These are phyloP conservation scores for Dactylellina leptospora DNA, from an alignment of 2,329 filamentous ascomycete genomes.

Conservation along the genomic window DNA sequence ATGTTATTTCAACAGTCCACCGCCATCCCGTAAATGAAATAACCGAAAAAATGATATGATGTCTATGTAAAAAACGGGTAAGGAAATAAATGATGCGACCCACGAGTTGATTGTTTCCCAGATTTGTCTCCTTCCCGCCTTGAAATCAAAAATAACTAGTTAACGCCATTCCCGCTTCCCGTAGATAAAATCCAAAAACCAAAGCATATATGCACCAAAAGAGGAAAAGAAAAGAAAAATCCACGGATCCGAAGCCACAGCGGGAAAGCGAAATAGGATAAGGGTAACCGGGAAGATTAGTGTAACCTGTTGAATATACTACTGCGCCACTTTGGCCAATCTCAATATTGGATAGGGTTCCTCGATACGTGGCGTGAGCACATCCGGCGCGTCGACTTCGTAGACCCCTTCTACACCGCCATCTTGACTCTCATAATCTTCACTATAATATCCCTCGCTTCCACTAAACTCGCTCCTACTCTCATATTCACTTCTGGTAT, in stretches of 20 bases:
- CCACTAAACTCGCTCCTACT: constrained; percentile 49
- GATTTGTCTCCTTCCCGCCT: background rate
- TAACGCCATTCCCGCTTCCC: background rate
- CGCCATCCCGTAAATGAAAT: background rate
- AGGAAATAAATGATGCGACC: constrained; percentile 8
- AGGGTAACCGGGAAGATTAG: too few species aligned
- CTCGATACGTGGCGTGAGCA: constrained; percentile 30
- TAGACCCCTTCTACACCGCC: constrained; percentile 35
- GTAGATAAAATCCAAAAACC: constrained; percentile 13
- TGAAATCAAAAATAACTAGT: background rate
- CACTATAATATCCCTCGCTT: constrained; percentile 48
- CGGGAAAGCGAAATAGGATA: background rate
- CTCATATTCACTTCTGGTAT: constrained; percentile 41
- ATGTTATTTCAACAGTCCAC: background rate
- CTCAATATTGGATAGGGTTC: constrained; percentile 35
- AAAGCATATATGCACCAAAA: constrained; percentile 12
- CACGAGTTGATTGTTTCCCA: constrained; percentile 7
- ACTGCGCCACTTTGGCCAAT: constrained; percentile 26
- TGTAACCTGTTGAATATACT: too few species aligned
- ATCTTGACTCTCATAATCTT: constrained; percentile 50
- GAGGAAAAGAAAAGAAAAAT: constrained; percentile 9
- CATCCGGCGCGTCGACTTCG: constrained; percentile 41
- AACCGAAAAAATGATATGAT: background rate
- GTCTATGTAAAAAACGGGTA: background rate
- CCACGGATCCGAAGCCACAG: background rate